Evolutionary conservation across 163 green algal genomes (phyloP).

Genomic region (Scenedesmus sp.): DNA sequence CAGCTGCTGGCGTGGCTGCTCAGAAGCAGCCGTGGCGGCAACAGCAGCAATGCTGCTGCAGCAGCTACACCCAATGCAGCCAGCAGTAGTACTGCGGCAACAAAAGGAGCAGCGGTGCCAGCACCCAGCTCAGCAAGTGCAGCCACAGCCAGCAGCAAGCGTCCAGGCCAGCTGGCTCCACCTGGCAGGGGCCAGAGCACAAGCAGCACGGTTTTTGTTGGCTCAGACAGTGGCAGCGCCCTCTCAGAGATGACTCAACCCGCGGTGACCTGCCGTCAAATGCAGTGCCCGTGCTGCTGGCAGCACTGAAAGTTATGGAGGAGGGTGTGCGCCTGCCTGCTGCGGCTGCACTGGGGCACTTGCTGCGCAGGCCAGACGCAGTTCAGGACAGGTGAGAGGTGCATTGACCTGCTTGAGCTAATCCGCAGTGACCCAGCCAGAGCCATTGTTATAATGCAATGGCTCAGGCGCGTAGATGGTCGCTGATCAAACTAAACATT

Average conservation of each 20-base stretch:
- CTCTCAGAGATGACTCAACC: not conserved
- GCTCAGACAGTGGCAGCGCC: not conserved
- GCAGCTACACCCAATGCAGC: not conserved
- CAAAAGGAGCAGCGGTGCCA: not conserved
- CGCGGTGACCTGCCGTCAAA: not conserved
- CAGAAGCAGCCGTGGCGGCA: not conserved
- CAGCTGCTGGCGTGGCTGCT: not conserved
- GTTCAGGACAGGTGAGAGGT: conserved; percentile 15
- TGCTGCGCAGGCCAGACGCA: not conserved
- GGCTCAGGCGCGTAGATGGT: too few species aligned
- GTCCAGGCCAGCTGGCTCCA: not conserved
- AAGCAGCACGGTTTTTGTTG: too few species aligned
- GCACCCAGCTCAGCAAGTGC: not conserved
- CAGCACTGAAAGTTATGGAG: not conserved
- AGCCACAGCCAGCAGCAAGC: not conserved
- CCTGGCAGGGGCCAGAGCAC: too few species aligned
- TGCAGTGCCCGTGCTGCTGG: conserved; percentile 29
- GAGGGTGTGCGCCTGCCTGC: conserved; percentile 7
- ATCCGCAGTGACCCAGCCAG: too few species aligned
- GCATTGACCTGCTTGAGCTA: not conserved
- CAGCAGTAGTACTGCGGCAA: not conserved
- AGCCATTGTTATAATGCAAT: not conserved
- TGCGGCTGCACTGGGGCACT: conserved; percentile 31
- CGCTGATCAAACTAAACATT: too few species aligned
- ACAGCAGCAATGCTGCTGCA: not conserved